A percentile compares a stretch with the other conserved stretches of the same genome.
Evolutionary conservation across 305 asterid genomes (phyloP).

Genomic region (Ilex paraguariensis): DNA sequence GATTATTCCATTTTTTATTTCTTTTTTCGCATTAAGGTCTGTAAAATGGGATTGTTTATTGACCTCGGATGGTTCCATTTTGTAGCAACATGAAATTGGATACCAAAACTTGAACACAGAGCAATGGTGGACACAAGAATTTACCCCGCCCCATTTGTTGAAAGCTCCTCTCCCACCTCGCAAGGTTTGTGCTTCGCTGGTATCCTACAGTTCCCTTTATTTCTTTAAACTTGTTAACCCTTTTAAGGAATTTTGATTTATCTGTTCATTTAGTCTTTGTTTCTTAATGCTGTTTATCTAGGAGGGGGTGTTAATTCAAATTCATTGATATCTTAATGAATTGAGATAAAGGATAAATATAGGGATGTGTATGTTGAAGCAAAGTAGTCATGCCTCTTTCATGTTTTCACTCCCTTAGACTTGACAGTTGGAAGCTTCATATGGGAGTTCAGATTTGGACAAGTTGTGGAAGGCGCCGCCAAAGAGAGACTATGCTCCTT

Average conservation of each 20-base stretch:
- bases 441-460: constrained; percentile 31
- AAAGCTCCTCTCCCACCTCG: constrained; percentile 42
- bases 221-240: constrained; percentile 1
- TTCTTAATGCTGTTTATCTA: background rate
- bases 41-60: constrained; percentile 18
- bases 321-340: no score
- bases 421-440: constrained; percentile 76
- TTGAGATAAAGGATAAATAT: constrained; percentile 5
- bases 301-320: no score
- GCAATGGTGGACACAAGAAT: constrained; percentile 52
- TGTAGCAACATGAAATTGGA: constrained; percentile 67
- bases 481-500: constrained; percentile 73
- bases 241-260: constrained; percentile 2
- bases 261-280: background rate
- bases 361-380: constrained; percentile 23
- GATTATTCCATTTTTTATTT: constrained; percentile 1
- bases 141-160: constrained; percentile 40
- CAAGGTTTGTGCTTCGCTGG: constrained; percentile 47
- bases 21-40: background rate
- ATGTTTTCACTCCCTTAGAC: constrained; percentile 77
- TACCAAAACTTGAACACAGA: constrained; percentile 57
- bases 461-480: constrained; percentile 93
- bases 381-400: constrained; percentile 49
- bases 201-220: background rate
- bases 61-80: constrained; percentile 31